phyloP scores from a whole-genome alignment of 1,284 basidiomycete genomes.

The Microbotryum lychnidis-dioicae region DNA sequence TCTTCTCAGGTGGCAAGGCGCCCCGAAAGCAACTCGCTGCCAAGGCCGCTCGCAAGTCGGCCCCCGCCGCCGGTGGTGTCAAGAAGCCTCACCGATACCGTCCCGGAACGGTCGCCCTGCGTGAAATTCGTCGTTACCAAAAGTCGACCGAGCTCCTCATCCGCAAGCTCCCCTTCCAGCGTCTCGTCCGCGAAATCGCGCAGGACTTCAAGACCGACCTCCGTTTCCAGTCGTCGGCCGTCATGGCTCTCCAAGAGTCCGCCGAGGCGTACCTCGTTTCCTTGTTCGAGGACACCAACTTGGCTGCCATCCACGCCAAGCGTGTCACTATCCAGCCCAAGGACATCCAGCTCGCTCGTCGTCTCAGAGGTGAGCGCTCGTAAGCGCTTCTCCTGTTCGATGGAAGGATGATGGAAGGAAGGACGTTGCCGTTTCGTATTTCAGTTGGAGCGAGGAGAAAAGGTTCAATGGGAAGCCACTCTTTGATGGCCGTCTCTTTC shows the following conservation, averaged over 20 bases:
- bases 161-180: conserved; percentile 44
- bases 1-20: conserved; percentile 46
- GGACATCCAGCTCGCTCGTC: conserved; percentile 56
- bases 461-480: no score
- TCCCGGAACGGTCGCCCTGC: conserved; percentile 50
- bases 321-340: conserved; percentile 60
- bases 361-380: conserved; percentile 67
- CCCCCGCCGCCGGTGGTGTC: conserved; percentile 50
- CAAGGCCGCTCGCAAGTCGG: conserved; percentile 48
- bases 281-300: conserved; percentile 58
- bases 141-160: conserved; percentile 48
- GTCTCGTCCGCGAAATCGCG: conserved; percentile 37
- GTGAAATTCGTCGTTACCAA: conserved; percentile 52
- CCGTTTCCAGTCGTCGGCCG: conserved; percentile 38
- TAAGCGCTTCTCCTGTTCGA: conserved; percentile 35
- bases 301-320: conserved; percentile 49
- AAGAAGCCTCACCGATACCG: conserved; percentile 56
- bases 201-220: conserved; percentile 40
- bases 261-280: conserved; percentile 80
- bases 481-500: no score
- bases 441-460: no score
- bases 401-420: no score
- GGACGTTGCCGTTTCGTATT: no score
- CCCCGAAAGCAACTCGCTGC: conserved; percentile 50
- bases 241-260: conserved; percentile 42